These are phyloP conservation scores for Cryptococcus hybrid DNA, from an alignment of 1,284 basidiomycete species.

Conservation along the genomic window DNA sequence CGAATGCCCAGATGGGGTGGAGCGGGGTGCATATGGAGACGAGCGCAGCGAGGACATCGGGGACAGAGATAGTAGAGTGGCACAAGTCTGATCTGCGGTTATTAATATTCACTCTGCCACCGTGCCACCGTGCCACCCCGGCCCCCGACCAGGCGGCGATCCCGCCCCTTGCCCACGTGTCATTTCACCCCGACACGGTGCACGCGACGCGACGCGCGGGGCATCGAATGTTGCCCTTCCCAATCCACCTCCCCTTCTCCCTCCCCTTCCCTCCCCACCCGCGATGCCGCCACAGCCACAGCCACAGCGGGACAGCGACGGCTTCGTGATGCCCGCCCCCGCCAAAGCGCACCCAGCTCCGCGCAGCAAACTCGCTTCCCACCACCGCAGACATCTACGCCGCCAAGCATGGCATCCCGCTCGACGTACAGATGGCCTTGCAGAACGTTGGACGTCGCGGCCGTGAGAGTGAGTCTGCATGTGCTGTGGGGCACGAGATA, in stretches of 20 bases:
- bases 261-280: no score
- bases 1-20: slow-evolving; percentile 56
- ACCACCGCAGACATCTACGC: slow-evolving; percentile 42
- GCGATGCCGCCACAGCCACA: background rate
- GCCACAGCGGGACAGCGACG: slow-evolving; percentile 1
- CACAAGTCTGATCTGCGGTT: background rate
- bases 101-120: no score
- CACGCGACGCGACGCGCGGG: no score
- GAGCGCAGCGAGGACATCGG: slow-evolving; percentile 9
- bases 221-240: no score
- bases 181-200: no score
- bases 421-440: slow-evolving; percentile 28
- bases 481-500: no score
- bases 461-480: slow-evolving; percentile 29
- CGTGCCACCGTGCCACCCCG: no score
- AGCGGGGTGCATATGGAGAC: slow-evolving; percentile 32
- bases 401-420: slow-evolving; percentile 33
- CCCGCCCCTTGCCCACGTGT: no score
- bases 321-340: background rate
- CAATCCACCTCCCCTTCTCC: no score
- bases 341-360: slow-evolving; percentile 24
- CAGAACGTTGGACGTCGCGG: slow-evolving; percentile 34
- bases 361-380: slow-evolving; percentile 22
- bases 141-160: no score
- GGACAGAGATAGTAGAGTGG: background rate